Conservation (phyloP, 2,329 filamentous ascomycete genomes). For the Talaromyces sp. region DNA sequence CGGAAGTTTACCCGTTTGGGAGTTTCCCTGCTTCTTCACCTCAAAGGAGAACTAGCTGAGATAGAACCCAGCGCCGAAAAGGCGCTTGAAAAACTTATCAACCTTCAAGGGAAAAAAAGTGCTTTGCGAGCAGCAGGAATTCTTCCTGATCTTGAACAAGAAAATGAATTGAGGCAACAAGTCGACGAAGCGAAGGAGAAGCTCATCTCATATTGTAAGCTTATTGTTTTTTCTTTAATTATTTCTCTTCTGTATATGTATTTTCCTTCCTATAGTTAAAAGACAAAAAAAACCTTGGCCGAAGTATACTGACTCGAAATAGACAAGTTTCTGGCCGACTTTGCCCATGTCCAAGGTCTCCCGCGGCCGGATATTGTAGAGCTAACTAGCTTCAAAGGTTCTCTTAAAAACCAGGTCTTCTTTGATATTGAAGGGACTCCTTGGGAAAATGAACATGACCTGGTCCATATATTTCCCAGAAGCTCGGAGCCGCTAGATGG, state of each 20-base stretch:
- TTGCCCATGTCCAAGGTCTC: neutral
- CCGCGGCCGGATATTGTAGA: neutral
- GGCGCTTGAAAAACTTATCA: neutral
- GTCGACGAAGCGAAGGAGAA: neutral
- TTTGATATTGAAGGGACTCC: neutral
- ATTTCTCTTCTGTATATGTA: neutral
- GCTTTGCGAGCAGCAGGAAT: neutral
- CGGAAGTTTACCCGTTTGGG: conserved; percentile 1
- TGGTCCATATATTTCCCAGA: neutral
- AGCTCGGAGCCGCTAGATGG: neutral
- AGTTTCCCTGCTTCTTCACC: neutral
- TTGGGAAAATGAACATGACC: neutral
- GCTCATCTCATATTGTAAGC: neutral
- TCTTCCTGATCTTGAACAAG: neutral
- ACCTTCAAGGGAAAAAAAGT: neutral
- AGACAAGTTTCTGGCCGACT: neutral
- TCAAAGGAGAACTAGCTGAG: neutral
- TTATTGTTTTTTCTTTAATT: neutral
- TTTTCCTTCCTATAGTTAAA: neutral
- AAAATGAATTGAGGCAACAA: neutral
- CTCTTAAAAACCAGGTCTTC: neutral
- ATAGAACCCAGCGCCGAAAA: neutral
- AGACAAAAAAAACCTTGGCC: neutral
- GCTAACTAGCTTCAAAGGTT: neutral
- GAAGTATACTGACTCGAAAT: neutral